Base-by-base conservation (phyloP, 148 eudicot genomes). In the Gaultheria prostrata region DNA sequence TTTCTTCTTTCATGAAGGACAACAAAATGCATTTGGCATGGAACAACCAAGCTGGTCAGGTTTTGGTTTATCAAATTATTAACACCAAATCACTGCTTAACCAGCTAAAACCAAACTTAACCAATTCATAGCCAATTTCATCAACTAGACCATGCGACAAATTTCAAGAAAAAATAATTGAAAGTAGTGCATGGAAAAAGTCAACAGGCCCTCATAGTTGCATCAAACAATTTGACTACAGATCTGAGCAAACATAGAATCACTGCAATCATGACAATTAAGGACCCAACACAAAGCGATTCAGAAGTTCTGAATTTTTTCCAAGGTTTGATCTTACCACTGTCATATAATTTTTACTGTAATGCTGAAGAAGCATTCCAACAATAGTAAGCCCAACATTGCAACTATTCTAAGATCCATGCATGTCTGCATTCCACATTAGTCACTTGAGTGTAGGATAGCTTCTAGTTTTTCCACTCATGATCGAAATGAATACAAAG, bases 11-110 rank as follows among this genome's bases (percentile, higher is more conserved):
- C 8, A 2, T 4, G 43, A 14, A 4, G 74, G 35, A 71, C 21
- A 17, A 71, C 48, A 35, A 12, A 30, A 8, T 24, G 32, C 70
- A 63, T 63, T 24, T 24, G 28, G 70, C 70, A n/a, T 10, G 24
- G 32, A n/a, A 63, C 70, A 67, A 67, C 46, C 46, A 35, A 32
- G 76, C 11, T 0, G 13, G 46, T 20, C 18, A 35, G 76, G 20
- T 33, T 15, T n/a, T 32, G 46, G 12, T 15, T 32, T 15, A 46
- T 75, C 54, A 46, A 39, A 46, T 3, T 43, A 11, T 46, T 75
- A 75, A 17, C 20, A 46, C 78, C 78, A 46, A 74, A 74, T 74
- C 78, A 75, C 78, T 24, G 54, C 78, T 24, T 46, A 15, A 48
- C 54, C 46, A 43, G 63, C 63, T 14, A 51, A 51, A 49, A 15